A percentile compares a stretch with the other conserved stretches of the same genome.
Evolutionary conservation across 495 filamentous ascomycete species (phyloP).

Genomic region (Penicillium pancosmium): DNA sequence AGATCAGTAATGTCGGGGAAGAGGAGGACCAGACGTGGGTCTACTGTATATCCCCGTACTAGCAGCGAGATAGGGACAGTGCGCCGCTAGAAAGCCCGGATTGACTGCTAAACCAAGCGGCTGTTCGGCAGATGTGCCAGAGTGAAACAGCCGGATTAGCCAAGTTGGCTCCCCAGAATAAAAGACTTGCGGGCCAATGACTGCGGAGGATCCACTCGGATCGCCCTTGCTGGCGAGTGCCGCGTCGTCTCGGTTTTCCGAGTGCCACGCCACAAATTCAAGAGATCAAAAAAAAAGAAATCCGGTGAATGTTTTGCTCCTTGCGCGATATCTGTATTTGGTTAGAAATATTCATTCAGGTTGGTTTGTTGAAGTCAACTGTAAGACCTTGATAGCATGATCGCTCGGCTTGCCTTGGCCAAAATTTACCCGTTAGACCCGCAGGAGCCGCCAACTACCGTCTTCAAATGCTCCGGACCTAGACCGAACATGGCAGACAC

Average conservation of each 20-base stretch:
- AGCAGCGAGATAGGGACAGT: not conserved
- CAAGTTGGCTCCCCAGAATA: constrained; percentile 12
- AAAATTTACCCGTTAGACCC: not conserved
- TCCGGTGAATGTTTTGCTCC: too few species aligned
- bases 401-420: not conserved
- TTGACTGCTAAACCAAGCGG: not conserved
- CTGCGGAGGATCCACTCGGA: constrained; percentile 13
- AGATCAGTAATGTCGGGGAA: constrained; percentile 1
- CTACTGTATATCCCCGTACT: not conserved
- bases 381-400: not conserved
- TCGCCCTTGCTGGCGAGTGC: constrained; percentile 15
- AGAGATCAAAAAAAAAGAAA: not conserved
- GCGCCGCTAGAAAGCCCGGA: not conserved
- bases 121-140: constrained; percentile 21
- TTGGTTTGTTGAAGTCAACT: not conserved
- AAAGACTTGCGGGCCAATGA: constrained; percentile 11
- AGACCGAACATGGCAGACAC: not conserved
- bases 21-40: not conserved
- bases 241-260: constrained; percentile 12
- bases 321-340: too few species aligned
- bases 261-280: constrained; percentile 15
- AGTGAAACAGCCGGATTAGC: constrained; percentile 17
- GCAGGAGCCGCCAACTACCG: constrained; percentile 6
- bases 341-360: too few species aligned
- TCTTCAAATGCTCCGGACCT: not conserved